Conservation (phyloP, 768 basidiomycete genomes). For the Boletus pseudopeckii region DNA sequence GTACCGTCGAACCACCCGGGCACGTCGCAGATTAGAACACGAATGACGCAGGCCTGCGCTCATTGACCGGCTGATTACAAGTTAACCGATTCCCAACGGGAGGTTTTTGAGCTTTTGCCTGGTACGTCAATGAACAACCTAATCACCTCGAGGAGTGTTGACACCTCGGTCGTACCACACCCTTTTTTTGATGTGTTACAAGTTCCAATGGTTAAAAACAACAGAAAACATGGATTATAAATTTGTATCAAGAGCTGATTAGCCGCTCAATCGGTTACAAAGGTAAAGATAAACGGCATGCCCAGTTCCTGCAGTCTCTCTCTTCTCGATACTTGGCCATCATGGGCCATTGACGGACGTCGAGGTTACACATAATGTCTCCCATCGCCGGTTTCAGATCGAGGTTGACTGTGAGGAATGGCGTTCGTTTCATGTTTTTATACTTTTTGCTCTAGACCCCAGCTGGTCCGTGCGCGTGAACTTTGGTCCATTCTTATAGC, state of each 20-base stretch:
- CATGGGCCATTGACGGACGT: slow-evolving; percentile 12
- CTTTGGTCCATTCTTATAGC: slow-evolving; percentile 5
- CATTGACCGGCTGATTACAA: neutral
- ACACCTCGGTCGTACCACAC: neutral
- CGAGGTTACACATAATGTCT: slow-evolving; percentile 19
- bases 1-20: neutral
- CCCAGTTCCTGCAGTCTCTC: slow-evolving; percentile 53
- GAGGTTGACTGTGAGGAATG: slow-evolving; percentile 41
- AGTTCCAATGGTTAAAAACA: neutral
- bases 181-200: neutral
- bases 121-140: slow-evolving; percentile 1
- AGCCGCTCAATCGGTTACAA: slow-evolving; percentile 51
- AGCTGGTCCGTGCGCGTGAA: slow-evolving; percentile 60
- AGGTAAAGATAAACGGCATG: slow-evolving; percentile 56
- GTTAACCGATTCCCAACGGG: neutral
- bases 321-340: slow-evolving; percentile 47
- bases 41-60: neutral
- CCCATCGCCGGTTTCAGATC: slow-evolving; percentile 35
- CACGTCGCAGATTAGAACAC: neutral
- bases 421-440: slow-evolving; percentile 27
- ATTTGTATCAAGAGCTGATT: slow-evolving; percentile 65
- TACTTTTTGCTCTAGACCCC: slow-evolving; percentile 7
- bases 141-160: neutral
- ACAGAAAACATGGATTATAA: neutral
- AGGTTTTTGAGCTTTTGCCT: slow-evolving; percentile 2